Evolutionary conservation across 2,329 filamentous ascomycete genomes (phyloP).

Genomic region (Colletotrichum musae): DNA sequence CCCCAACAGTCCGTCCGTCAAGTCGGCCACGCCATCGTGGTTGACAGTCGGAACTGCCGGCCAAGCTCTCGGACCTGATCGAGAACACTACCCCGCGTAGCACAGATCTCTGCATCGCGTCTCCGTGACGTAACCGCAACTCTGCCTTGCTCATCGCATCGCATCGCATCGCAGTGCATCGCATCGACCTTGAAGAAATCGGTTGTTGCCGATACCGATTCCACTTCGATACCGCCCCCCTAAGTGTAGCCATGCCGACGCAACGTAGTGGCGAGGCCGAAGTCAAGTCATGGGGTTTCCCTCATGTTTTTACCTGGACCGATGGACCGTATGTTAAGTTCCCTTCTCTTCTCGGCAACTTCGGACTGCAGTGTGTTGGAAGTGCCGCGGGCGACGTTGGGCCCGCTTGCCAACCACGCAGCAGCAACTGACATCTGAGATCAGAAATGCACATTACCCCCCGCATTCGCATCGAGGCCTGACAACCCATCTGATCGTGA

Average conservation of each 20-base stretch:
- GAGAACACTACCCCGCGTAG: constrained; percentile 17
- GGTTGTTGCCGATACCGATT: neutral
- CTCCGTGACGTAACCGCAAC: constrained; percentile 32
- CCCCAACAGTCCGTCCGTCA: neutral
- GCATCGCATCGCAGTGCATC: neutral
- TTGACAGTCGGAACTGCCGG: constrained; percentile 10
- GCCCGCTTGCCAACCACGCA: constrained; percentile 9
- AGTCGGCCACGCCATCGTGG: neutral
- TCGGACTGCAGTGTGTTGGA: too few species aligned
- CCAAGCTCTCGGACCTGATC: constrained; percentile 24
- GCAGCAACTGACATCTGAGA: constrained; percentile 6
- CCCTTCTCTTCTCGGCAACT: neutral
- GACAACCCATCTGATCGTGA: constrained; percentile 79
- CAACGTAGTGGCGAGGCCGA: constrained; percentile 68
- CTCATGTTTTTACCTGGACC: constrained; percentile 79
- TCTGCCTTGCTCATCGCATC: neutral
- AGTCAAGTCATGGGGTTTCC: constrained; percentile 79
- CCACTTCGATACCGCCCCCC: too few species aligned
- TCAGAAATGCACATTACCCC: constrained; percentile 76
- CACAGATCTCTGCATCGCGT: constrained; percentile 17
- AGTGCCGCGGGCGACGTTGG: too few species aligned
- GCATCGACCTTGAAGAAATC: neutral
- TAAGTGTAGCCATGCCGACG: constrained; percentile 41
- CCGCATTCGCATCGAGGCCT: constrained; percentile 76
- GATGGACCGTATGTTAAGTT: constrained; percentile 74